Percentiles rank a stretch among this genome's conserved stretches.
These are phyloP conservation scores for Prunus davidiana DNA, from an alignment of 306 rosid genomes.

Conservation along the genomic window DNA sequence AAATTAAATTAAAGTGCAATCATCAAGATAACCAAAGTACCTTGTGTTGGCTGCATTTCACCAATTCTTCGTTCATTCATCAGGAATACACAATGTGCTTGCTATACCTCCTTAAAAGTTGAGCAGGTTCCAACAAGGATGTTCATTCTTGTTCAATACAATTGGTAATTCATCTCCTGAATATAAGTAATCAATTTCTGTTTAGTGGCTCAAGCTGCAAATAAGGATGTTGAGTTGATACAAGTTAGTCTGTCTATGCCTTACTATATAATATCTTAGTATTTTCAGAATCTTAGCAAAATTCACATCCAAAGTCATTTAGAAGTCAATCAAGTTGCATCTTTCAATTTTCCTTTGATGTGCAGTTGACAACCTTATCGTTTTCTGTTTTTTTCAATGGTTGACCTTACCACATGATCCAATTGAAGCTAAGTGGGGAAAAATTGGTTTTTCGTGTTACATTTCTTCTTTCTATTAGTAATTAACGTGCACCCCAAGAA, in stretches of 20 bases:
- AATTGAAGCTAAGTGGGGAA: background rate
- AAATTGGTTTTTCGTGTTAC: background rate
- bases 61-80: background rate
- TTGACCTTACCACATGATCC: background rate
- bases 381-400: too few relatives aligned
- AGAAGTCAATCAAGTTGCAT: background rate
- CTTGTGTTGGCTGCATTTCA: background rate
- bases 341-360: background rate
- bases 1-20: background rate
- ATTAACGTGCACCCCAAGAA: background rate
- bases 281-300: background rate
- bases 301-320: background rate
- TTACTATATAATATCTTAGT: background rate
- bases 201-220: background rate
- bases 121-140: slow-evolving; percentile 2
- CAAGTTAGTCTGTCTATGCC: background rate
- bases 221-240: background rate
- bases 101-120: background rate
- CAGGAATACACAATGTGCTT: background rate
- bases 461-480: background rate
- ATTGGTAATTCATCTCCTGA: background rate
- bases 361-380: background rate
- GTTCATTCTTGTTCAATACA: background rate
- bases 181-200: too few relatives aligned
- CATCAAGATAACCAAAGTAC: background rate